Evolutionary conservation across 257 asterid genomes (phyloP).

Genomic region (Solanum sparsipilum): DNA sequence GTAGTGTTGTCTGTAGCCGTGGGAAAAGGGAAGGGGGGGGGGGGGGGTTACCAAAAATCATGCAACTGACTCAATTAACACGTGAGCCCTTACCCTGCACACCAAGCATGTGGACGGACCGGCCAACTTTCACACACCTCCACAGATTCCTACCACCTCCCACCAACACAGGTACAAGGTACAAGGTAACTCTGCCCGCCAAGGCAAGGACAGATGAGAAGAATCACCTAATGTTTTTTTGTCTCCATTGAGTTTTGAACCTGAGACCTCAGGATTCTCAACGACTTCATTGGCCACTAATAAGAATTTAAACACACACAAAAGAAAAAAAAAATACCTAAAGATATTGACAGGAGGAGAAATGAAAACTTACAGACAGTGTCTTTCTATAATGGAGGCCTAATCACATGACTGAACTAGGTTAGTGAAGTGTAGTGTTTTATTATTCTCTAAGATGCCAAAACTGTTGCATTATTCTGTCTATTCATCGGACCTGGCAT

Average conservation of each 20-base stretch:
- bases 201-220: background rate
- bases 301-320: background rate
- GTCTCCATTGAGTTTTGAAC: no score
- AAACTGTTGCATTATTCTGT: background rate
- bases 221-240: background rate
- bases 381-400: background rate
- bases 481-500: conserved; percentile 3
- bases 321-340: background rate
- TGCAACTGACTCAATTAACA: background rate
- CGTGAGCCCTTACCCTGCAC: background rate
- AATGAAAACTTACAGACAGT: background rate
- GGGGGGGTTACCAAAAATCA: no score
- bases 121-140: no score
- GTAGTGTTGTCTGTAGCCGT: no score
- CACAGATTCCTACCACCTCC: no score
- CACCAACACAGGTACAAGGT: no score
- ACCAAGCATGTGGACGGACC: background rate
- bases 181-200: background rate
- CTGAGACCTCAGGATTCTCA: no score
- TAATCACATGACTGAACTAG: background rate
- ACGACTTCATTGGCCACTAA: no score
- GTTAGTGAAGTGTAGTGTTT: background rate
- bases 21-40: no score
- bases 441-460: background rate
- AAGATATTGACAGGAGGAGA: background rate